A percentile compares a stretch with the other conserved stretches of the same genome.
Evolutionary conservation across 2,329 filamentous ascomycete species (phyloP).

Genomic region (Pseudogymnoascus sp.): DNA sequence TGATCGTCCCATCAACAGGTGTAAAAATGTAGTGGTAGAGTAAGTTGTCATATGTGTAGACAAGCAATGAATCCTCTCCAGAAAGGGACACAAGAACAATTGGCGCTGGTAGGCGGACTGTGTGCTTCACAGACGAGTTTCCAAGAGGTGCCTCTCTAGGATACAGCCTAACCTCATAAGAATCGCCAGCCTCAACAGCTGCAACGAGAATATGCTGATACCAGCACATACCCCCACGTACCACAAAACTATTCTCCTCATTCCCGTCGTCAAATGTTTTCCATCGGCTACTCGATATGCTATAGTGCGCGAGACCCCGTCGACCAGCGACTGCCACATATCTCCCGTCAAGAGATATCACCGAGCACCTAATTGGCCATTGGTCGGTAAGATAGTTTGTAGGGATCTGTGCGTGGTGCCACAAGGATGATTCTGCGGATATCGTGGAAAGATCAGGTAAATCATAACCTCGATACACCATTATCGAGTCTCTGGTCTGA

Average conservation of each 20-base stretch:
- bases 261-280: conserved; percentile 80
- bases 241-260: conserved; percentile 82
- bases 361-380: conserved; percentile 83
- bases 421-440: conserved; percentile 85
- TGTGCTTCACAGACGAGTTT: conserved; percentile 63
- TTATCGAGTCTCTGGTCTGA: conserved; percentile 78
- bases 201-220: conserved; percentile 92
- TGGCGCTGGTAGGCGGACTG: conserved; percentile 70
- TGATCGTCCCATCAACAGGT: conserved; percentile 58
- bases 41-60: conserved; percentile 95
- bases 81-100: conserved; percentile 86
- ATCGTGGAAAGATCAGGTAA: conserved; percentile 84
- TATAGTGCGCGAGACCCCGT: conserved; percentile 89
- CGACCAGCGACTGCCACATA: conserved; percentile 96
- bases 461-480: conserved; percentile 91
- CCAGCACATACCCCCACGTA: conserved; percentile 97
- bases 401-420: conserved; percentile 87
- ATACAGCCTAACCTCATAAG: conserved; percentile 83
- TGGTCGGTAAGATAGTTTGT: conserved; percentile 79
- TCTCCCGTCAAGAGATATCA: conserved; percentile 83
- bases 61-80: conserved; percentile 87
- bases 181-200: conserved; percentile 77
- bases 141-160: conserved; percentile 78
- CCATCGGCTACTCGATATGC: conserved; percentile 88
- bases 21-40: conserved; percentile 92